phyloP scores from a whole-genome alignment of 2,329 filamentous ascomycete genomes.

The Aspergillus spinulosporus region DNA sequence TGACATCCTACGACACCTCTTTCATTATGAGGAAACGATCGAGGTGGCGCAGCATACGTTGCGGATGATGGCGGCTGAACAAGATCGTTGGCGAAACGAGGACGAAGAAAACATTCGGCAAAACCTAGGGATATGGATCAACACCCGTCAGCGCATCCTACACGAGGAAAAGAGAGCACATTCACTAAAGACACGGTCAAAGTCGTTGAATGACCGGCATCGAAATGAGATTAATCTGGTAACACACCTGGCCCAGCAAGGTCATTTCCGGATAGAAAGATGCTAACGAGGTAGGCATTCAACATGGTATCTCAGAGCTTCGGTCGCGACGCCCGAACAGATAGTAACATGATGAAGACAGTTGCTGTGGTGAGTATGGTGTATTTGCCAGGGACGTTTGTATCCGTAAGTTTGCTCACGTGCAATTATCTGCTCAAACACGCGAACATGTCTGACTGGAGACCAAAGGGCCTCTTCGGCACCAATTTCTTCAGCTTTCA shows the following conservation, averaged over 20 bases:
- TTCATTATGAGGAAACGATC: constrained; percentile 35
- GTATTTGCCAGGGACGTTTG: constrained; percentile 32
- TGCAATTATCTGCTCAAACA: not conserved
- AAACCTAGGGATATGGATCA: not conserved
- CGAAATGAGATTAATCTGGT: constrained; percentile 37
- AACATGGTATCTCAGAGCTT: constrained; percentile 33
- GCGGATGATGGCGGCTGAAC: constrained; percentile 23
- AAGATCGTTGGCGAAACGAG: constrained; percentile 17
- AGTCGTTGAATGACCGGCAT: constrained; percentile 31
- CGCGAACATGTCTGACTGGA: not conserved
- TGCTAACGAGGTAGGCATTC: constrained; percentile 22
- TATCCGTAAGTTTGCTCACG: constrained; percentile 22
- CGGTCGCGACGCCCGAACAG: constrained; percentile 1
- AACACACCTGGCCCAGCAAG: not conserved
- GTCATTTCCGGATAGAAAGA: too few species aligned
- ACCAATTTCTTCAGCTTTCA: constrained; percentile 35
- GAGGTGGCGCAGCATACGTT: constrained; percentile 32
- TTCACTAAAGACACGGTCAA: constrained; percentile 26
- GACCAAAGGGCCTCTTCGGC: constrained; percentile 32
- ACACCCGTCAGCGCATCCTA: constrained; percentile 12
- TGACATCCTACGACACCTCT: constrained; percentile 33
- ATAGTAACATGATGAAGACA: constrained; percentile 33
- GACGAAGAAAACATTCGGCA: not conserved
- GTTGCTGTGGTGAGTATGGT: constrained; percentile 29
- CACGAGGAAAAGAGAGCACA: constrained; percentile 22